These are phyloP conservation scores for Niveomyces coronatus DNA, from an alignment of 2,329 filamentous ascomycete genomes.

Conservation along the genomic window DNA sequence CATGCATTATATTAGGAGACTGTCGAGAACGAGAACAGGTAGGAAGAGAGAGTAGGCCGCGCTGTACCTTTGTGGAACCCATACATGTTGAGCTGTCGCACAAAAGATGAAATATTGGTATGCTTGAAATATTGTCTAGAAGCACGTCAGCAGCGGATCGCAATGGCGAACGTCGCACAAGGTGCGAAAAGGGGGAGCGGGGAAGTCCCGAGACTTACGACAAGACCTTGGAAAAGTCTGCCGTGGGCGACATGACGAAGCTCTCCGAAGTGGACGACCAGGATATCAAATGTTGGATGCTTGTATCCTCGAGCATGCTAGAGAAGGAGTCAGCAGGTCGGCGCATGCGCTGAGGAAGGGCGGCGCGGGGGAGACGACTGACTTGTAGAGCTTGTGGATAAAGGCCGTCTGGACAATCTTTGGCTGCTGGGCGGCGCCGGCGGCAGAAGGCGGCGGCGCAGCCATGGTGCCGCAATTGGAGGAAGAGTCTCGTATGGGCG, in stretches of 20 bases:
- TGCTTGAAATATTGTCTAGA: conserved; percentile 97
- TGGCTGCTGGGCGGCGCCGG: conserved; percentile 75
- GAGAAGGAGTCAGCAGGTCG: conserved; percentile 18
- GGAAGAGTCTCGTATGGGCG: conserved; percentile 29
- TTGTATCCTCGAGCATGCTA: conserved; percentile 93
- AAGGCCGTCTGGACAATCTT: conserved; percentile 98
- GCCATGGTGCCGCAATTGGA: conserved; percentile 34
- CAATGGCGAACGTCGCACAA: conserved; percentile 12
- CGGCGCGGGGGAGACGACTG: conserved; percentile 24
- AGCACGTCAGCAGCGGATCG: background rate
- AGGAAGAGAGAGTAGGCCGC: background rate
- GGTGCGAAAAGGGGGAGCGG: background rate
- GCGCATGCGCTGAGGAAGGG: background rate
- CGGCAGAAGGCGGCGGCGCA: conserved; percentile 44
- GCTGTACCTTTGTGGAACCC: conserved; percentile 89
- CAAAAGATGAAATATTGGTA: conserved; percentile 97
- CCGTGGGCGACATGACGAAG: conserved; percentile 96
- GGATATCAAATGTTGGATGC: conserved; percentile 89
- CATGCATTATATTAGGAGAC: conserved; percentile 26
- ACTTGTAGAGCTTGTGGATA: conserved; percentile 99
- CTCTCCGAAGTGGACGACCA: conserved; percentile 93
- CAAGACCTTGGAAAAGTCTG: conserved; percentile 95
- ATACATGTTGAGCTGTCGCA: conserved; percentile 98
- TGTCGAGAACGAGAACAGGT: background rate
- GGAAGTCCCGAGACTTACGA: conserved; percentile 52